Percentiles rank a stretch among this genome's conserved stretches.
Conservation (phyloP, 2,329 filamentous ascomycete genomes). For the Lachnellula arida region DNA sequence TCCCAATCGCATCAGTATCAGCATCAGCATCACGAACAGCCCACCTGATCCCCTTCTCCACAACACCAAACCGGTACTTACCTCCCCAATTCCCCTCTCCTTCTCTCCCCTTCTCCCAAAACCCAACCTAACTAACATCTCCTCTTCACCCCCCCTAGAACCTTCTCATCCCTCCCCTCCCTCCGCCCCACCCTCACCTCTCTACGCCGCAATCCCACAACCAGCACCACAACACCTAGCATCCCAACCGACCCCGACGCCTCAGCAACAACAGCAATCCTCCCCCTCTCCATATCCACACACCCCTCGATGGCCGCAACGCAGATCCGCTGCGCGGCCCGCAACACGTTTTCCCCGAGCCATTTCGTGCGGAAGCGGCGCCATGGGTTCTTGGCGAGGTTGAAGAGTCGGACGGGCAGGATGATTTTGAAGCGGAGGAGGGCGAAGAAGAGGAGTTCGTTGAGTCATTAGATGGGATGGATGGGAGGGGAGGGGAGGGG, state of each 20-base stretch:
- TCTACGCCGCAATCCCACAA: not conserved
- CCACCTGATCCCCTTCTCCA: constrained; percentile 6
- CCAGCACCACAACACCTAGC: not conserved
- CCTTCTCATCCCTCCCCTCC: constrained; percentile 29
- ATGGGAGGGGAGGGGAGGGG: too few species aligned
- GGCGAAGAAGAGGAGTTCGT: constrained; percentile 30
- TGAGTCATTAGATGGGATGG: constrained; percentile 30
- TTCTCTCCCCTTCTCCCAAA: not conserved
- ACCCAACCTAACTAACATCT: not conserved
- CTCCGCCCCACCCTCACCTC: constrained; percentile 24
- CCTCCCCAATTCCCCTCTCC: too few species aligned
- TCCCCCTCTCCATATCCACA: constrained; percentile 29
- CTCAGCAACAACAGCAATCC: constrained; percentile 1
- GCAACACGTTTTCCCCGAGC: constrained; percentile 33
- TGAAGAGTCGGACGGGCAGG: constrained; percentile 31
- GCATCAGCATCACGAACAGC: constrained; percentile 8
- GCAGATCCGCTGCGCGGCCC: constrained; percentile 31
- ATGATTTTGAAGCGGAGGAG: constrained; percentile 28
- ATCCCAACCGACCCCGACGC: not conserved
- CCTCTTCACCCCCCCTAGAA: constrained; percentile 20
- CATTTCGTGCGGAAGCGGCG: constrained; percentile 35
- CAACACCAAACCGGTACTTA: constrained; percentile 18
- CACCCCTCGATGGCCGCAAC: constrained; percentile 28
- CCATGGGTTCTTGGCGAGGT: constrained; percentile 33
- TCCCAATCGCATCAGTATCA: too few species aligned